These are phyloP conservation scores for Anthracocystis panici-leucophaei DNA, from an alignment of 1,284 basidiomycete genomes.

Conservation along the genomic window DNA sequence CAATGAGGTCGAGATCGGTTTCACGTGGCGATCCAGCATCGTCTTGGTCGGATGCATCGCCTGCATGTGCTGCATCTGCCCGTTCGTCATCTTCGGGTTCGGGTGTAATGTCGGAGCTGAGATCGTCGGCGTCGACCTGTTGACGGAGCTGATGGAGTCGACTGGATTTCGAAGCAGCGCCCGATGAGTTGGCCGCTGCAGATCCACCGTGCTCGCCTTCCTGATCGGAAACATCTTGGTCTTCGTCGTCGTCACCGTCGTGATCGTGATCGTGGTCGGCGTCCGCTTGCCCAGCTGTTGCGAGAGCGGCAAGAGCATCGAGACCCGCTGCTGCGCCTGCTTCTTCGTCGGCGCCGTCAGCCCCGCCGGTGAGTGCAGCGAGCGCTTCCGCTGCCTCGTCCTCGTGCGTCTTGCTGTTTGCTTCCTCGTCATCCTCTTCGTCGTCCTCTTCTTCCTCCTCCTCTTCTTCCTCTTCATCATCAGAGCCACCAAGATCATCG, in stretches of 20 bases:
- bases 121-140: constrained; percentile 35
- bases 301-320: constrained; percentile 60
- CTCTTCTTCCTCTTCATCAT: constrained; percentile 50
- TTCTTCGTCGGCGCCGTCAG: constrained; percentile 24
- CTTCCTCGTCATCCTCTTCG: constrained; percentile 40
- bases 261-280: constrained; percentile 38
- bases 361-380: constrained; percentile 52
- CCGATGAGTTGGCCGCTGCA: constrained; percentile 5
- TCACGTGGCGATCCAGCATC: constrained; percentile 42
- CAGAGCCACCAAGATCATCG: constrained; percentile 47
- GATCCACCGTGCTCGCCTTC: constrained; percentile 26
- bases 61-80: constrained; percentile 19
- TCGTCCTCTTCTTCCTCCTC: constrained; percentile 33
- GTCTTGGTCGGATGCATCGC: constrained; percentile 39
- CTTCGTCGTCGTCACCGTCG: constrained; percentile 41
- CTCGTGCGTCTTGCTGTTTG: constrained; percentile 43
- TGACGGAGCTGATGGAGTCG: constrained; percentile 38
- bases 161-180: constrained; percentile 22
- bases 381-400: constrained; percentile 60
- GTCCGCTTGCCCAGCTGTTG: constrained; percentile 38
- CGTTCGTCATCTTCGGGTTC: constrained; percentile 45
- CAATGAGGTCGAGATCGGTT: constrained; percentile 48
- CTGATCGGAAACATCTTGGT: constrained; percentile 32
- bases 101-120: constrained; percentile 54
- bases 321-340: constrained; percentile 48